Evolutionary conservation across 768 basidiomycete species (phyloP), one percentile per base, ranked within the genome.

Genomic region (Nevesoporus exiguus): DNA sequence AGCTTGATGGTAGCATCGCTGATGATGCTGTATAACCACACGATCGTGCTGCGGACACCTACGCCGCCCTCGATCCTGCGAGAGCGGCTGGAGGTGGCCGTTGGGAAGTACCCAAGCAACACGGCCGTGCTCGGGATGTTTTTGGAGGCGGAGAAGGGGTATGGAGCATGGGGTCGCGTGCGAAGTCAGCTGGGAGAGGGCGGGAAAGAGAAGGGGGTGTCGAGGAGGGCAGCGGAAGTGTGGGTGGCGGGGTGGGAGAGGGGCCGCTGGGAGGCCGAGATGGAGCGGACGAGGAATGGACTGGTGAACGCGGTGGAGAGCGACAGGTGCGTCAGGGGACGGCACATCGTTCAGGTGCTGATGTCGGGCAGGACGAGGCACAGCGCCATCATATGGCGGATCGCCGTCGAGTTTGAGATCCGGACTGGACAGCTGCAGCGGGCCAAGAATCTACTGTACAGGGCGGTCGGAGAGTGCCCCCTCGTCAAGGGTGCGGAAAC

Each of bases 201-300:
- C 7, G 52, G 69, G 9, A 71, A 68, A 50, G 74, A 77, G 52
- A 90, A 87, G 66, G 77, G 76, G 51, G 73, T 91, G 14, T 69
- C 76, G 37, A 74, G 87, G 63, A 73, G 85, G 51, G 71, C 80
- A 4, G 76, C 80, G 57, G 88, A 93, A 60, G 80, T 90, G 0
- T 93, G 90, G 90, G 74, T 89, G 2, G 81, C 83, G 10, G 79
- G 85, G n/a, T 90, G 88, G 89, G 85, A 89, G 68, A 79, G 73
- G 63, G 82, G 84, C 2, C 76, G 83, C 34, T 91, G 90, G 89
- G 72, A 76, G 45, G 75, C 72, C 46, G 88, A 92, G 67, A 69
- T 80, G 37, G 90, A 93, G 68, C 77, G 90, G 52, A 85, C 83
- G 33, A 72, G 90, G 57, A 80, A 72, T 57, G 82, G 85, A 33